These are phyloP conservation scores for Termitomyces sp. DNA, from an alignment of 768 basidiomycete genomes.

Conservation along the genomic window DNA sequence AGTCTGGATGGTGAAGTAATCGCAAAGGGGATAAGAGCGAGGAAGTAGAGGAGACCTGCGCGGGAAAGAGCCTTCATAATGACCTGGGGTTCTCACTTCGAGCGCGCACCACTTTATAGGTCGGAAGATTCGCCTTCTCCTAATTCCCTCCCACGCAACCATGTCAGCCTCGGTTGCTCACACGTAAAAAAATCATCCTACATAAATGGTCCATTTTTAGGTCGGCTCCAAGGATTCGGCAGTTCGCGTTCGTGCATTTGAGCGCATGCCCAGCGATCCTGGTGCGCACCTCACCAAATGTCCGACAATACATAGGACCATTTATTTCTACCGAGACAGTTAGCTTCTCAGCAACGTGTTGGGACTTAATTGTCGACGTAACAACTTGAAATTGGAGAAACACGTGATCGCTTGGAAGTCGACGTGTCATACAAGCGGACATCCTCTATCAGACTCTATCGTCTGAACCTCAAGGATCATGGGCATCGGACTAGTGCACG, in stretches of 20 bases:
- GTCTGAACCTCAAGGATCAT: neutral
- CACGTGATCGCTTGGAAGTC: neutral
- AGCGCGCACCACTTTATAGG: neutral
- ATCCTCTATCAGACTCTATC: neutral
- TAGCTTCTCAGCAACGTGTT: neutral
- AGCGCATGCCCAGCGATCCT: neutral
- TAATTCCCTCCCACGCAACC: neutral
- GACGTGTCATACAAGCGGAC: neutral
- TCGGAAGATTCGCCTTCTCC: neutral
- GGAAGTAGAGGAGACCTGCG: slow-evolving; percentile 3
- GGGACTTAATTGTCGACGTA: neutral
- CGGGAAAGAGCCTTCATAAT: slow-evolving; percentile 6
- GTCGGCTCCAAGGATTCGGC: neutral
- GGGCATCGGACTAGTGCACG: neutral
- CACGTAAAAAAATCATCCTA: neutral
- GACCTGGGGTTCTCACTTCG: neutral
- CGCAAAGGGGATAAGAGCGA: slow-evolving; percentile 4
- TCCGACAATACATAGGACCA: neutral
- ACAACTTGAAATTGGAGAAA: neutral
- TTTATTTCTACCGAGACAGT: neutral
- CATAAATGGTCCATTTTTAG: slow-evolving; percentile 6
- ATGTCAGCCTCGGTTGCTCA: neutral
- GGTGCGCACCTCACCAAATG: neutral
- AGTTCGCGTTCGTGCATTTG: neutral
- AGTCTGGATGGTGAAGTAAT: slow-evolving; percentile 16